Conservation (phyloP, 2,329 filamentous ascomycete genomes). For the Hypoxylon sp. region DNA sequence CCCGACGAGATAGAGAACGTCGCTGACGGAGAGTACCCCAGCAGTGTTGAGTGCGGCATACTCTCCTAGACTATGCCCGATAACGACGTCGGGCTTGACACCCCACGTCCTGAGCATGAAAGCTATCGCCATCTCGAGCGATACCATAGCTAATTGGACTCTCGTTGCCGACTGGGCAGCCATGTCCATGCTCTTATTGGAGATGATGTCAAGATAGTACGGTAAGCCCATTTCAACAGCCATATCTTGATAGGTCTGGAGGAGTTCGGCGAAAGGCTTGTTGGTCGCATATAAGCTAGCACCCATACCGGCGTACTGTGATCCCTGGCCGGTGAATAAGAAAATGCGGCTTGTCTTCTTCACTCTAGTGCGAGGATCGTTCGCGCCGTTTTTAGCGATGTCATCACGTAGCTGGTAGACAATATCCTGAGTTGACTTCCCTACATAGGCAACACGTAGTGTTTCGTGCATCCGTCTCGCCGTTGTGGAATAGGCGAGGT, state of each 20-base stretch:
- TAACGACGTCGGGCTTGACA: background rate
- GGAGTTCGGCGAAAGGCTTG: background rate
- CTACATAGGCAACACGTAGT: constrained; percentile 12
- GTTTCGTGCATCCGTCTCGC: constrained; percentile 56
- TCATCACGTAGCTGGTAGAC: constrained; percentile 2
- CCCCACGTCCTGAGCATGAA: background rate
- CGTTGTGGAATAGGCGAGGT: constrained; percentile 67
- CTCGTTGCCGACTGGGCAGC: background rate
- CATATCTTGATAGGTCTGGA: background rate
- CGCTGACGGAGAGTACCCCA: background rate
- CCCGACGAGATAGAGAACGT: background rate
- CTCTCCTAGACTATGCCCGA: background rate
- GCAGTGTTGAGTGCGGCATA: background rate
- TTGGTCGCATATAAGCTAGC: background rate
- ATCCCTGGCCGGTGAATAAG: background rate
- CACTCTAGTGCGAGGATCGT: background rate
- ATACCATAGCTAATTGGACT: background rate
- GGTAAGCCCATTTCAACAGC: background rate
- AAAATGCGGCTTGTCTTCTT: background rate
- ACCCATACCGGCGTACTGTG: background rate
- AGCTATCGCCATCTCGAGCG: background rate
- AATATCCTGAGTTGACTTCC: constrained; percentile 20
- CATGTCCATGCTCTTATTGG: background rate
- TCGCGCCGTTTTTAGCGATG: background rate
- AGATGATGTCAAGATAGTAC: background rate